A percentile compares a stretch with the other conserved stretches of the same genome.
phyloP scores from a whole-genome alignment of 2,329 filamentous ascomycete genomes.

The Verticillium nonalfalfae region DNA sequence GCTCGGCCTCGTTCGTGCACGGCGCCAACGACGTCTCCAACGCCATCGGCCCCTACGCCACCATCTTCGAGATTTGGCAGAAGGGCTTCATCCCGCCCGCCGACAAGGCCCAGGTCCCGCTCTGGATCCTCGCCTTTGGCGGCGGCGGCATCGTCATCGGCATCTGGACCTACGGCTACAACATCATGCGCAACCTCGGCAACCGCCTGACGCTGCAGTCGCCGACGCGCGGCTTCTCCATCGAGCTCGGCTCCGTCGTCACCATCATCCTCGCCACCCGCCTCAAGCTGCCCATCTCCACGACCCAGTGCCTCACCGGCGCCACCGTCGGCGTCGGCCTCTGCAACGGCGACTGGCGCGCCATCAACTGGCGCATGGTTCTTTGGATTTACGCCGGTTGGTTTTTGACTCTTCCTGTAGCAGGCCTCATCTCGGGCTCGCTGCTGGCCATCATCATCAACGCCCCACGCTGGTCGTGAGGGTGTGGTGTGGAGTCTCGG shows the following conservation, averaged over 20 bases:
- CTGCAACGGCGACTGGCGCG: slow-evolving; percentile 43
- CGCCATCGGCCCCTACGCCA: slow-evolving; percentile 55
- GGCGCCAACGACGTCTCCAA: slow-evolving; percentile 61
- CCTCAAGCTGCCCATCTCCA: slow-evolving; percentile 21
- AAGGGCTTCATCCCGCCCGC: slow-evolving; percentile 27
- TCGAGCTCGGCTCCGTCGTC: slow-evolving; percentile 37
- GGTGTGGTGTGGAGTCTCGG: no score
- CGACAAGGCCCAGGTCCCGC: slow-evolving; percentile 42
- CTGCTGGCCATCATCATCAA: slow-evolving; percentile 54
- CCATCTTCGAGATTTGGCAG: slow-evolving; percentile 55
- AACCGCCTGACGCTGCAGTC: slow-evolving; percentile 59
- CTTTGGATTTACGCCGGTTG: slow-evolving; percentile 25
- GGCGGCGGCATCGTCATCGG: slow-evolving; percentile 46
- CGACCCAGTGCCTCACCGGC: slow-evolving; percentile 52
- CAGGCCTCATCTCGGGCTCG: slow-evolving; percentile 46
- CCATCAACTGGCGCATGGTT: slow-evolving; percentile 53
- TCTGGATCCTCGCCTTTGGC: slow-evolving; percentile 54
- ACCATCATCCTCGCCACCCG: slow-evolving; percentile 6
- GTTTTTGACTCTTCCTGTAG: slow-evolving; percentile 15
- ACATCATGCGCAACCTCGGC: slow-evolving; percentile 58
- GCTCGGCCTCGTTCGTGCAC: slow-evolving; percentile 57
- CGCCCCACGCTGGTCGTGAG: slow-evolving; percentile 36
- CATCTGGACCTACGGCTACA: slow-evolving; percentile 56
- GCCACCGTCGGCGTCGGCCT: slow-evolving; percentile 51
- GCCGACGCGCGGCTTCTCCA: slow-evolving; percentile 51